Evolutionary conservation across 805 yeast species (phyloP).

Genomic region (Wickerhamomyces chaumierensis): DNA sequence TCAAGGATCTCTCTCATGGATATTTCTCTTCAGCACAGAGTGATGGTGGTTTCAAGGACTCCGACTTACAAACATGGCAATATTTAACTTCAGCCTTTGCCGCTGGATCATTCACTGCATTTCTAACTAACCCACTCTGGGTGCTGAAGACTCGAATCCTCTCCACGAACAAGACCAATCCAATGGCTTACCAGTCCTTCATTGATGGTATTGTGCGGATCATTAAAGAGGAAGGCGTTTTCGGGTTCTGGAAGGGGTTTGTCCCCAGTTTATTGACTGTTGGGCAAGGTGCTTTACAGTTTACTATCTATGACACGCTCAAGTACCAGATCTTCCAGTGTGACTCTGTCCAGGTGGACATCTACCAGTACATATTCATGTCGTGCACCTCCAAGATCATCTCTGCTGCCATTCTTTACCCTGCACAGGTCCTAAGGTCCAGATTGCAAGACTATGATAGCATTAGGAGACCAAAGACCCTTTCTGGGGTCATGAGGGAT

Average conservation of each 20-base stretch:
- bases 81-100: constrained; percentile 45
- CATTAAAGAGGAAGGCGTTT: constrained; percentile 41
- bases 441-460: constrained; percentile 50
- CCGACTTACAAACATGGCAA: constrained; percentile 28
- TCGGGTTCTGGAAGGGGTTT: constrained; percentile 63
- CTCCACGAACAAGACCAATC: constrained; percentile 22
- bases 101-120: constrained; percentile 69
- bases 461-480: constrained; percentile 15
- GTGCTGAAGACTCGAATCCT: constrained; percentile 78
- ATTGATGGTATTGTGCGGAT: constrained; percentile 43
- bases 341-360: constrained; percentile 24
- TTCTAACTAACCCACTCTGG: constrained; percentile 90
- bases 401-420: constrained; percentile 64
- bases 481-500: constrained; percentile 22
- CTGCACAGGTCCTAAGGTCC: constrained; percentile 72
- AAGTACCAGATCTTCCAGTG: constrained; percentile 30
- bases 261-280: constrained; percentile 72
- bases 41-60: too few species aligned
- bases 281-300: constrained; percentile 81
- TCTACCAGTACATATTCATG: constrained; percentile 49
- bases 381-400: constrained; percentile 61
- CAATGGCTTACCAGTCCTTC: constrained; percentile 48
- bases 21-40: too few species aligned
- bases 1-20: constrained; percentile 35
- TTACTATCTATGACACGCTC: constrained; percentile 72